These are phyloP conservation scores for Epichloe sylvatica DNA, from an alignment of 2,329 filamentous ascomycete species.

Conservation along the genomic window DNA sequence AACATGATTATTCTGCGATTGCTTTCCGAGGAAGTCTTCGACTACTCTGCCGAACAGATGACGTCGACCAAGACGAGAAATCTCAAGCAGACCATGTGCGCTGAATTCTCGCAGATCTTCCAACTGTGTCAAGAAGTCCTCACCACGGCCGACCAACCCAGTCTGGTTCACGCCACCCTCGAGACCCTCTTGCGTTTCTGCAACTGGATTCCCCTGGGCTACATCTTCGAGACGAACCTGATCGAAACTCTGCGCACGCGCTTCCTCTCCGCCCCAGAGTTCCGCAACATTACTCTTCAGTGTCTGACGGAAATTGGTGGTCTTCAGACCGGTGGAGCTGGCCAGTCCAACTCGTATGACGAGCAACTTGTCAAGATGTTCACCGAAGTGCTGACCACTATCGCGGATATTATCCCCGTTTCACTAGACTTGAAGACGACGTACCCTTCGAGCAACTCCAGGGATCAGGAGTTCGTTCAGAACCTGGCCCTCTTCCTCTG, in stretches of 20 bases:
- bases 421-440: constrained; percentile 81
- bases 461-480: constrained; percentile 94
- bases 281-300: constrained; percentile 92
- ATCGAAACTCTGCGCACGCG: constrained; percentile 88
- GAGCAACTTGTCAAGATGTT: constrained; percentile 98
- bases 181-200: constrained; percentile 92
- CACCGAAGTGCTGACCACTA: constrained; percentile 84
- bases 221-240: constrained; percentile 94
- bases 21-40: constrained; percentile 95
- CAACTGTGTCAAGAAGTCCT: constrained; percentile 93
- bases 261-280: constrained; percentile 86
- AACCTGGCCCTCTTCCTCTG: constrained; percentile 91
- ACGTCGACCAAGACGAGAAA: constrained; percentile 95
- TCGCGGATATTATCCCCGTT: constrained; percentile 85
- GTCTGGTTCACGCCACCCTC: constrained; percentile 86
- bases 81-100: constrained; percentile 96
- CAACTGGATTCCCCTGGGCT: constrained; percentile 97
- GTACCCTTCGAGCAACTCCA: constrained; percentile 80
- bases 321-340: constrained; percentile 64
- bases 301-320: constrained; percentile 95
- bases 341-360: constrained; percentile 61
- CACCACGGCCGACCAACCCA: constrained; percentile 74
- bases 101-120: constrained; percentile 97
- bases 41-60: constrained; percentile 98
- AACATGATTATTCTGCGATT: constrained; percentile 97